Conservation (phyloP, 192 early-diverging fungal genomes). For the Irineochytrium annulatum region DNA sequence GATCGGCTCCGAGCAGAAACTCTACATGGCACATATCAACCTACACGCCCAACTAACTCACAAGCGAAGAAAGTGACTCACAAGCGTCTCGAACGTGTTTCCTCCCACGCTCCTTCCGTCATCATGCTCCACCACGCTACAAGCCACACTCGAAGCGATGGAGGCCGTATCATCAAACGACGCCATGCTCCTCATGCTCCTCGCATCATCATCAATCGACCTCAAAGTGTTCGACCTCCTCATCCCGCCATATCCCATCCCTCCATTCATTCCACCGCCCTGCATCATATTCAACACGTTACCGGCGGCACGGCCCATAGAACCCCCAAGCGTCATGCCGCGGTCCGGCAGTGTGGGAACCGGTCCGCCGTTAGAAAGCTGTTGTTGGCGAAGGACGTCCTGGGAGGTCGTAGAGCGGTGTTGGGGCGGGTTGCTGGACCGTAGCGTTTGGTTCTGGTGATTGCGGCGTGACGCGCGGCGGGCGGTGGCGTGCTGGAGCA, state of each 20-base stretch:
- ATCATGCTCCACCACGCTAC: constrained; percentile 9
- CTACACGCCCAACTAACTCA: neutral
- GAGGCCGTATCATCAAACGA: constrained; percentile 31
- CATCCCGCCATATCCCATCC: neutral
- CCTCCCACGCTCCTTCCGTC: constrained; percentile 23
- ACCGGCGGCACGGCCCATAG: constrained; percentile 1
- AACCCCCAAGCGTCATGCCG: constrained; percentile 3
- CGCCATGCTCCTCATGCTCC: neutral
- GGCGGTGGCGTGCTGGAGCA: constrained; percentile 16
- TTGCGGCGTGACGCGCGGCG: no score
- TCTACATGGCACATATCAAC: constrained; percentile 22
- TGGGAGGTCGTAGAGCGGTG: neutral
- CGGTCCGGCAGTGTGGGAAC: neutral
- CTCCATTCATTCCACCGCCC: neutral
- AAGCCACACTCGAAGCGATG: constrained; percentile 34
- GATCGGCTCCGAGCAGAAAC: constrained; percentile 50
- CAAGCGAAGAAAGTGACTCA: constrained; percentile 7
- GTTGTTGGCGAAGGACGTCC: neutral
- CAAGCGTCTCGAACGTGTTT: constrained; percentile 45
- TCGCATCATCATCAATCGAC: neutral
- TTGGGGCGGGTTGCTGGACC: neutral
- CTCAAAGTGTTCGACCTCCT: neutral
- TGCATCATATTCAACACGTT: neutral
- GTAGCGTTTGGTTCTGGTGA: neutral
- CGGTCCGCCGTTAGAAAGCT: neutral